A percentile compares a stretch with the other conserved stretches of the same genome.
Conservation (phyloP, 1,284 basidiomycete species). For the Ganoderma lucidum region DNA sequence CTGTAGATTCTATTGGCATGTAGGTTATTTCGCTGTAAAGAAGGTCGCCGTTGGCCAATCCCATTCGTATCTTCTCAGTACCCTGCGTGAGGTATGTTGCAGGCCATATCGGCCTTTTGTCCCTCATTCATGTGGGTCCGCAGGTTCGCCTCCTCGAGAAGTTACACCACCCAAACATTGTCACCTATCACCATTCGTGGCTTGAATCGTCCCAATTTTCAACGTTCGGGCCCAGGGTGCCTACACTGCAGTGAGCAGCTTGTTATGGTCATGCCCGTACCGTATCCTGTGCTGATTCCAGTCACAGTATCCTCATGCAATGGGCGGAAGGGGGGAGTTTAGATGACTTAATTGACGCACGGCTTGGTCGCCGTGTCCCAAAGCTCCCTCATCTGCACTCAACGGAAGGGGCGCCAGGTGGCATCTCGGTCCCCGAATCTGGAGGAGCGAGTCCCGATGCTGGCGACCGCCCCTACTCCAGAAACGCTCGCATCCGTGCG, state of each 20-base stretch:
- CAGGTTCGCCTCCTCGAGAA: slow-evolving; percentile 85
- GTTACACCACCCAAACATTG: slow-evolving; percentile 91
- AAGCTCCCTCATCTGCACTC: slow-evolving; percentile 33
- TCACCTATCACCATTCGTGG: slow-evolving; percentile 97
- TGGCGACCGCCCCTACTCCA: slow-evolving; percentile 50
- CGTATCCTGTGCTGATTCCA: slow-evolving; percentile 9
- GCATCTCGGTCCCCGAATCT: slow-evolving; percentile 25
- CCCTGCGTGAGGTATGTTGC: slow-evolving; percentile 74
- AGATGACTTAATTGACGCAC: slow-evolving; percentile 85
- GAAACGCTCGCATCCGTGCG: slow-evolving; percentile 76
- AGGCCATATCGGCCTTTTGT: neutral
- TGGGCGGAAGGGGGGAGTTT: slow-evolving; percentile 88
- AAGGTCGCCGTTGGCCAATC: slow-evolving; percentile 95
- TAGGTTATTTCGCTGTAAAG: slow-evolving; percentile 90
- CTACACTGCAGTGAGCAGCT: slow-evolving; percentile 74
- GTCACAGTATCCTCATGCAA: slow-evolving; percentile 86
- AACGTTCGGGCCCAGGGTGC: slow-evolving; percentile 83
- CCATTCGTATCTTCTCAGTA: slow-evolving; percentile 82
- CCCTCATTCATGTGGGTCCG: neutral
- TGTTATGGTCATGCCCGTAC: neutral
- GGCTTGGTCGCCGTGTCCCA: slow-evolving; percentile 56
- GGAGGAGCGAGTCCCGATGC: slow-evolving; percentile 4
- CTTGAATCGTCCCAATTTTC: slow-evolving; percentile 88
- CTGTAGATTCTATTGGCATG: slow-evolving; percentile 18
- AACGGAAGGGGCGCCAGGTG: slow-evolving; percentile 31